These are phyloP conservation scores for Bisporella sp. DNA, from an alignment of 2,329 filamentous ascomycete genomes.

Conservation along the genomic window DNA sequence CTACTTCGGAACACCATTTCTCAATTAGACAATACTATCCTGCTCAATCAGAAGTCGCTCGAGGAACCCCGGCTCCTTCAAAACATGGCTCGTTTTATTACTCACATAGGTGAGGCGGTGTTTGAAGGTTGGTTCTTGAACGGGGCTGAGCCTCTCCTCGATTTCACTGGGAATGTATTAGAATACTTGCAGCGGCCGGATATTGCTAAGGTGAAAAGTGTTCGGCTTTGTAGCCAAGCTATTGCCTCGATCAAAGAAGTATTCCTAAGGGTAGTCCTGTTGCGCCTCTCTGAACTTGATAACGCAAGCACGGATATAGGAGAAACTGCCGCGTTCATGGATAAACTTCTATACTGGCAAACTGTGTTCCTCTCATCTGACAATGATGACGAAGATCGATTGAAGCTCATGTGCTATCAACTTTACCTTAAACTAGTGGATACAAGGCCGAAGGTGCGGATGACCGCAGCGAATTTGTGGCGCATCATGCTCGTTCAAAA, in stretches of 20 bases:
- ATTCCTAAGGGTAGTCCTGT: constrained; percentile 71
- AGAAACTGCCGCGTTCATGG: constrained; percentile 65
- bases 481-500: constrained; percentile 93
- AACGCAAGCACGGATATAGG: constrained; percentile 50
- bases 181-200: constrained; percentile 87
- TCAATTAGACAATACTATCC: constrained; percentile 62
- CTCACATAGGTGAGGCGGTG: constrained; percentile 80
- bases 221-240: constrained; percentile 84
- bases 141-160: constrained; percentile 74
- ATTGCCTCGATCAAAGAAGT: constrained; percentile 68
- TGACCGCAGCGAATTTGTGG: constrained; percentile 77
- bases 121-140: constrained; percentile 97
- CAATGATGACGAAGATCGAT: constrained; percentile 70
- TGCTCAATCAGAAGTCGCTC: constrained; percentile 64
- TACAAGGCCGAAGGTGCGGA: constrained; percentile 55
- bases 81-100: constrained; percentile 75
- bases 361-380: constrained; percentile 77
- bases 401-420: constrained; percentile 85
- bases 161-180: constrained; percentile 77
- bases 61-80: constrained; percentile 78
- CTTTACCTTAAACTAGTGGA: constrained; percentile 86
- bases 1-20: constrained; percentile 69
- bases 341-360: constrained; percentile 92
- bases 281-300: constrained; percentile 79
- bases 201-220: constrained; percentile 72